phyloP scores from a whole-genome alignment of 2,329 filamentous ascomycete species.

The Colletotrichum sp. region DNA sequence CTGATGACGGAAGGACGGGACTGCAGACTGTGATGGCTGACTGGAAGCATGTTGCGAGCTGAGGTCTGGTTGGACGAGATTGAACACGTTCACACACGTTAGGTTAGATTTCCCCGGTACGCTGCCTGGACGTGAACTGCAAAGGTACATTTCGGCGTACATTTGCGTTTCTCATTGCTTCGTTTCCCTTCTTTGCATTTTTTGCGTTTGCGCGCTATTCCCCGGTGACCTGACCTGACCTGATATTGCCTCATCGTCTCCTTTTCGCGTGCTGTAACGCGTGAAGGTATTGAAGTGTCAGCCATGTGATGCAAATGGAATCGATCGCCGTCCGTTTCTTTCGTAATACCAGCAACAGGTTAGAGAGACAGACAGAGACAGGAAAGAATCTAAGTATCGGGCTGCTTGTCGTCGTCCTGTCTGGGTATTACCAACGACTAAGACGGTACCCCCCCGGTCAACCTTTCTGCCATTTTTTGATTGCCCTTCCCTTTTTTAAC shows the following conservation, averaged over 20 bases:
- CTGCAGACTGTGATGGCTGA: not conserved
- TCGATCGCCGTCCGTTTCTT: not conserved
- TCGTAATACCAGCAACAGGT: not conserved
- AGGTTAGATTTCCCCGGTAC: not conserved
- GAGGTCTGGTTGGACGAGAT: constrained; percentile 1
- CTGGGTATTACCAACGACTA: constrained; percentile 9
- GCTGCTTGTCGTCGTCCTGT: not conserved
- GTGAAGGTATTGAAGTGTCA: not conserved
- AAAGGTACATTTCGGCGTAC: not conserved
- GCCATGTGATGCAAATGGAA: not conserved
- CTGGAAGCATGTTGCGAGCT: not conserved
- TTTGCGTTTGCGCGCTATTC: not conserved
- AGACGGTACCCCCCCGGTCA: constrained; percentile 13
- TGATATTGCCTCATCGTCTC: not conserved
- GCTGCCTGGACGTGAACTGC: not conserved
- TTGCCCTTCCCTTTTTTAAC: constrained; percentile 11
- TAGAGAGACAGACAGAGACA: not conserved
- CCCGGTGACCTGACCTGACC: not conserved
- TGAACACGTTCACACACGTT: constrained; percentile 3
- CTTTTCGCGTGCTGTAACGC: not conserved
- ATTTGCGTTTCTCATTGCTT: not conserved
- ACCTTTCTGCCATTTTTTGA: constrained; percentile 7
- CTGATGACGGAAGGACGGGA: not conserved
- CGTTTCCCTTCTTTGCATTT: not conserved
- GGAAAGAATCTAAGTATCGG: not conserved